Conservation (phyloP, 192 early-diverging fungal species). For the Endogone sp. region DNA sequence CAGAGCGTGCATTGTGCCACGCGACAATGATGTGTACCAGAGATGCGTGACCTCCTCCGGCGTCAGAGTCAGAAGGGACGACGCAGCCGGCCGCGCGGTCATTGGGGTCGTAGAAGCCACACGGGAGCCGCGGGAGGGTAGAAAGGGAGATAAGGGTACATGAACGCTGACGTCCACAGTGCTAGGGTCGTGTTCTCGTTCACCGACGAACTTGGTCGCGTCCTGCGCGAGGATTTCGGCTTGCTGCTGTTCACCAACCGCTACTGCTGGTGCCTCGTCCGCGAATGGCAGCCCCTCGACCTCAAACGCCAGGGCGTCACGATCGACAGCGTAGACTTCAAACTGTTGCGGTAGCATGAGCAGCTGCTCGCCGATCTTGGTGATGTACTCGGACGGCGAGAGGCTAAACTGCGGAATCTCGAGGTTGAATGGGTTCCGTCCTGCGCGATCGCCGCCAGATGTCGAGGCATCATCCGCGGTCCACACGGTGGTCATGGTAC, state of each 20-base stretch:
- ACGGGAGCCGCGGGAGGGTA: no score
- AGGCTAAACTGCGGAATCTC: slow-evolving; percentile 47
- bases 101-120: background rate
- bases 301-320: slow-evolving; percentile 43
- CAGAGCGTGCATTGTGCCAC: slow-evolving; percentile 52
- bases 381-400: slow-evolving; percentile 64
- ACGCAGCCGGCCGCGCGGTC: background rate
- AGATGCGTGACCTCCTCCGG: slow-evolving; percentile 50
- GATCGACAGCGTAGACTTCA: slow-evolving; percentile 52
- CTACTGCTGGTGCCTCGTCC: slow-evolving; percentile 7
- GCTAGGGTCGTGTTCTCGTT: slow-evolving; percentile 24
- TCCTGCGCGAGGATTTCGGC: slow-evolving; percentile 7
- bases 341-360: slow-evolving; percentile 66
- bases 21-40: slow-evolving; percentile 66
- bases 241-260: background rate
- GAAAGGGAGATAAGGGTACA: no score
- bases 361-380: slow-evolving; percentile 62
- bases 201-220: slow-evolving; percentile 15
- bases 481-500: slow-evolving; percentile 3
- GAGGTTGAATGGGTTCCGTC: no score
- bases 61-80: background rate
- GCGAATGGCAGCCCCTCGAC: slow-evolving; percentile 41
- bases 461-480: slow-evolving; percentile 5
- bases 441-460: background rate
- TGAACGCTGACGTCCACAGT: background rate